These are phyloP conservation scores for Nemania abortiva DNA, from an alignment of 2,329 filamentous ascomycete genomes.

Conservation along the genomic window DNA sequence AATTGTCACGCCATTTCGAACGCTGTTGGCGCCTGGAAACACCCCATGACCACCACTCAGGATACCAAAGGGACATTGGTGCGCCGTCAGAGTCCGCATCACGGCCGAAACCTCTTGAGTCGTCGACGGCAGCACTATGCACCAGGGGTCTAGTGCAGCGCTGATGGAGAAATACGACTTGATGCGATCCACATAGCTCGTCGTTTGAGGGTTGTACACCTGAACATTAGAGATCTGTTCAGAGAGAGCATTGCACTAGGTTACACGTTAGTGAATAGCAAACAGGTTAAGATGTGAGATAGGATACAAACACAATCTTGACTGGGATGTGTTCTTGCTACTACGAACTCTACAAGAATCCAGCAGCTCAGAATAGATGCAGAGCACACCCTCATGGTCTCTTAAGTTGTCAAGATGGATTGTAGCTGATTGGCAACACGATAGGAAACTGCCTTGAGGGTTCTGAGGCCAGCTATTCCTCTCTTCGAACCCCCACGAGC, in stretches of 20 bases:
- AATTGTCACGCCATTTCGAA: slow-evolving; percentile 58
- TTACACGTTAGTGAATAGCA: neutral
- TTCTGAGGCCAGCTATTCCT: neutral
- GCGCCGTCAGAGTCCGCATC: slow-evolving; percentile 19
- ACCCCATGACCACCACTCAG: slow-evolving; percentile 59
- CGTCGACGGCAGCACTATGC: slow-evolving; percentile 26
- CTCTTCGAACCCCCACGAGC: neutral
- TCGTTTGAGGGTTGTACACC: slow-evolving; percentile 17
- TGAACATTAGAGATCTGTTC: neutral
- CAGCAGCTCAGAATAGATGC: slow-evolving; percentile 4
- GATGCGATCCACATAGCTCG: slow-evolving; percentile 27
- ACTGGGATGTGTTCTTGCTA: neutral
- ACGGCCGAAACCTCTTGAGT: slow-evolving; percentile 24
- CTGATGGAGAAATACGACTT: slow-evolving; percentile 31
- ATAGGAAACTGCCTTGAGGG: neutral
- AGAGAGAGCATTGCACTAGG: slow-evolving; percentile 18
- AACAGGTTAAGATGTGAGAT: neutral
- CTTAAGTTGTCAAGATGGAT: neutral
- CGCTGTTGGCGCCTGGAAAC: slow-evolving; percentile 56
- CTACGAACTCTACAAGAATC: slow-evolving; percentile 2
- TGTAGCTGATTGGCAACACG: neutral
- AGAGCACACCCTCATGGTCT: slow-evolving; percentile 7
- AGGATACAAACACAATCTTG: slow-evolving; percentile 17
- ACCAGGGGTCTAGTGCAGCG: slow-evolving; percentile 29
- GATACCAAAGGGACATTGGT: slow-evolving; percentile 54